Evolutionary conservation across 176 grass and related monocot species (phyloP).

Genomic region (Oryza glaberrima): DNA sequence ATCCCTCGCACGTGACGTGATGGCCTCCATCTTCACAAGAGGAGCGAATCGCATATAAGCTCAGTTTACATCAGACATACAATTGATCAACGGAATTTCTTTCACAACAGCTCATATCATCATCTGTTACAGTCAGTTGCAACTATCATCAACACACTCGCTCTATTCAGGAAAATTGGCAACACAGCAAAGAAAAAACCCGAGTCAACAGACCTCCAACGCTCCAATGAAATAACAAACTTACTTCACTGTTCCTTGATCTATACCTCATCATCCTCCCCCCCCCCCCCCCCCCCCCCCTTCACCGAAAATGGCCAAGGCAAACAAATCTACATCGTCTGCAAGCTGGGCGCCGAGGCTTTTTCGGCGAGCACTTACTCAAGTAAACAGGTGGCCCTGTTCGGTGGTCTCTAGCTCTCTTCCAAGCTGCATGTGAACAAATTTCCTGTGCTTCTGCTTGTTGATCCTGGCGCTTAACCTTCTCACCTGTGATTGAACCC

Average conservation of each 20-base stretch:
- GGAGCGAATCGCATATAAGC: neutral
- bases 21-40: too few relatives aligned
- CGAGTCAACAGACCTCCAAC: constrained; percentile 5
- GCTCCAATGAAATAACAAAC: constrained; percentile 15
- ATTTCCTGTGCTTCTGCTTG: constrained; percentile 17
- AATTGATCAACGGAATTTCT: constrained; percentile 34
- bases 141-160: constrained; percentile 20
- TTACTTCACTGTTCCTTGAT: constrained; percentile 17
- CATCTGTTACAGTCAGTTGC: constrained; percentile 29
- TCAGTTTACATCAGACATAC: neutral
- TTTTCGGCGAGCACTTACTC: constrained; percentile 10
- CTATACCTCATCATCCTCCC: constrained; percentile 46
- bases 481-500: constrained; percentile 58
- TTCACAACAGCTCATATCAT: constrained; percentile 22
- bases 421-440: constrained; percentile 44
- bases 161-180: constrained; percentile 53
- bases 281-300: constrained; percentile 19
- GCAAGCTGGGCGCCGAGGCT: constrained; percentile 28
- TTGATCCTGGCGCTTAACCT: neutral
- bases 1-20: too few relatives aligned
- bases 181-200: constrained; percentile 28
- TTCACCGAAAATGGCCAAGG: constrained; percentile 34
- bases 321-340: constrained; percentile 24
- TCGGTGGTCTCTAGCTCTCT: constrained; percentile 36
- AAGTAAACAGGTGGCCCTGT: constrained; percentile 20